Base-by-base conservation (phyloP, 2,329 filamentous ascomycete genomes). In the Phoma sp. region DNA sequence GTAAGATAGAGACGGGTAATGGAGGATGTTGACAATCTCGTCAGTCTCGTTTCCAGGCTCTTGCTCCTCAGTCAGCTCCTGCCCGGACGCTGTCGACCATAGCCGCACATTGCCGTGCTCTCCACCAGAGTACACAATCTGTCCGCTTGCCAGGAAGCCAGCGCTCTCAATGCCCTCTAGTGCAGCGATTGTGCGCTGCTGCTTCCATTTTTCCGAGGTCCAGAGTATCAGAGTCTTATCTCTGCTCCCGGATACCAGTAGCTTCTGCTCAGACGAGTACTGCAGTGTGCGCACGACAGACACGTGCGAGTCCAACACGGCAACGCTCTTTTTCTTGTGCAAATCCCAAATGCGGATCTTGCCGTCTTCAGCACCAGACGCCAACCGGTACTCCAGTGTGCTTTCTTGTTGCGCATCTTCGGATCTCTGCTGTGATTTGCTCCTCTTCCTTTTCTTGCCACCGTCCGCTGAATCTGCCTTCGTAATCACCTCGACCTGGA, bases 161-260 rank as follows among this genome's bases (percentile, higher is more conserved):
- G 87, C 90, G 3, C 87, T 85, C 74, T 99, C 95, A 27, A 98
- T 82, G 32, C 89, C 86, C 74, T 99, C 95, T 32, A 96, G 80
- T 18, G 92, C 89, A 10, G 91, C 93, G 37, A 95, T 86, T 0
- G 96, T 88, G 57, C 88, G 89, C 61, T 87, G 83, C 38, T 86
- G 79, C 75, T 93, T 93, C 92, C 95, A 99, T 22, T 87, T 91
- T 60, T 80, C 84, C 18, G 89, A 83, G 75, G 96, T 89, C 93
- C 95, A 99, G 75, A 96, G 83, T 58, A 95, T 95, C 49, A 95
- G 84, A 0, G 95, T 98, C 78, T 96, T 96, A 78, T 99, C 95
- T 77, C 95, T 85, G 71, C 92, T 90, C 18, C 87, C 91, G 4
- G 92, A 95, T 2, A 99, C 82, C 27, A 99, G 79, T 4, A 86